Percentiles rank a stretch among this genome's conserved stretches.
Conservation (phyloP, 768 basidiomycete genomes). For the Boletus rufocinnamomeus region DNA sequence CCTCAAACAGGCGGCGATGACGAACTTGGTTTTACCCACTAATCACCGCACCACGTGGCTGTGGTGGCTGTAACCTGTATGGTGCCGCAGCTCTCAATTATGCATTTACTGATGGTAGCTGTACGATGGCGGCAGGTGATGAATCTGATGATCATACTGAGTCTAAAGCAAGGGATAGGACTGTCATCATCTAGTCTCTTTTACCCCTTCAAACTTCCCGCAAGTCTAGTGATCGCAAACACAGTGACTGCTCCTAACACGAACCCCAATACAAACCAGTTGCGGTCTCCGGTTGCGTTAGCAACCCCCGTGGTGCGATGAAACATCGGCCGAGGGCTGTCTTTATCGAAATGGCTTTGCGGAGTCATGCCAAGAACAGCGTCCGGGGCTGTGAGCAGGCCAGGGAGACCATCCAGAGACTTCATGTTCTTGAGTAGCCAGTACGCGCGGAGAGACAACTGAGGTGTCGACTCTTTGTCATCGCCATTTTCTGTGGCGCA, state of each 20-base stretch:
- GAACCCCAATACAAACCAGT: slow-evolving; percentile 23
- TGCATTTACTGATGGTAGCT: too few relatives aligned
- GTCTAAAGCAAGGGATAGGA: too few relatives aligned
- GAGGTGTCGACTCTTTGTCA: not conserved
- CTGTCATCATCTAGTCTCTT: too few relatives aligned
- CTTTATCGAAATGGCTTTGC: slow-evolving; percentile 20
- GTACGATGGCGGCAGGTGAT: too few relatives aligned
- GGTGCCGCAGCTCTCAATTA: too few relatives aligned
- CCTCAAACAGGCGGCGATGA: too few relatives aligned
- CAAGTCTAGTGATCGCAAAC: slow-evolving; percentile 8
- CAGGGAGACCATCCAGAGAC: slow-evolving; percentile 67
- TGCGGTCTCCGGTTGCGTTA: not conserved
- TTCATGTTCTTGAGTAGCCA: too few relatives aligned
- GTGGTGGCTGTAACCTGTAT: too few relatives aligned
- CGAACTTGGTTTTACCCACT: too few relatives aligned
- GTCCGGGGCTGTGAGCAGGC: slow-evolving; percentile 36
- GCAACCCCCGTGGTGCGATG: not conserved
- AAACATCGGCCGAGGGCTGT: slow-evolving; percentile 17
- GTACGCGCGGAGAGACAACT: too few relatives aligned
- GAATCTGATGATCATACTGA: too few relatives aligned
- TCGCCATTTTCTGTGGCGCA: not conserved
- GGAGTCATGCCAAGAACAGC: slow-evolving; percentile 12
- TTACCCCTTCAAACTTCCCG: slow-evolving; percentile 1
- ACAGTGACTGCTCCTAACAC: slow-evolving; percentile 16
- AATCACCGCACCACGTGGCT: too few relatives aligned